phyloP scores from a whole-genome alignment of 441 rosid genomes.

The Isatis lusitanica region DNA sequence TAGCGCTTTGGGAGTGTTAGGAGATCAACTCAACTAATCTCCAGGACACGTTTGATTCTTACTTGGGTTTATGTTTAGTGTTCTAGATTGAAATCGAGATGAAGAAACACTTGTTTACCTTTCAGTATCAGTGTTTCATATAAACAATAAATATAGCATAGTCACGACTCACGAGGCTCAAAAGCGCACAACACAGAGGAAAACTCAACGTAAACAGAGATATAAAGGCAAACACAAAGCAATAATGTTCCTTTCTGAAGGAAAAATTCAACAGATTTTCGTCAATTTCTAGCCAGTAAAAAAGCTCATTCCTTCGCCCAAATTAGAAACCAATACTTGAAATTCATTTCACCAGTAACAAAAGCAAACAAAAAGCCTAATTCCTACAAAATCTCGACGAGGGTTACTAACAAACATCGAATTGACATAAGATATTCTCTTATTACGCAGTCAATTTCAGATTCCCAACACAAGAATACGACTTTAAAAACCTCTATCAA shows the following conservation, averaged over 20 bases:
- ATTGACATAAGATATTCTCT: background rate
- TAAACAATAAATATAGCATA: background rate
- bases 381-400: background rate
- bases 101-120: background rate
- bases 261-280: background rate
- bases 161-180: background rate
- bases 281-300: too few species aligned
- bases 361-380: background rate
- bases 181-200: background rate
- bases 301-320: background rate
- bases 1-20: background rate
- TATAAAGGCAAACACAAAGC: background rate
- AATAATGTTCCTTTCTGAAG: background rate
- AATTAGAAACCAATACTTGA: background rate
- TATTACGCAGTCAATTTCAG: slow-evolving; percentile 11
- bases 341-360: slow-evolving; percentile 12
- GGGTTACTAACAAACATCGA: background rate
- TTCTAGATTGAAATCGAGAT: background rate
- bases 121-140: background rate
- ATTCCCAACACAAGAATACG: background rate
- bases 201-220: background rate
- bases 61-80: slow-evolving; percentile 7
- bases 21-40: background rate
- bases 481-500: background rate
- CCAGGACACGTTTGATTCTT: background rate